Percentiles rank a stretch among this genome's conserved stretches.
phyloP scores from a whole-genome alignment of 148 eudicot genomes.

The Beta vulgaris region DNA sequence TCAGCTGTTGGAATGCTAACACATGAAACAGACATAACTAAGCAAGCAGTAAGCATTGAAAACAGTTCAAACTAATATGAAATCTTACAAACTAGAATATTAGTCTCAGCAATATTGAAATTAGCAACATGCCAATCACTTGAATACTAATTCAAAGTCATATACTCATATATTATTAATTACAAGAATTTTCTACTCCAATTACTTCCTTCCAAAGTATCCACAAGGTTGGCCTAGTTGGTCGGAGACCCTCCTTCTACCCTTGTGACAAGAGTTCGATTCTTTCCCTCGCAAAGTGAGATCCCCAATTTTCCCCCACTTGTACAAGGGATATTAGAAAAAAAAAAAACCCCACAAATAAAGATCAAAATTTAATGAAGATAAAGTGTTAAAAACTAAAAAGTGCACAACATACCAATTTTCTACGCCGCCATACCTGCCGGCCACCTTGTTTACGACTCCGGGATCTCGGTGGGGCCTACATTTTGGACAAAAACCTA shows the following conservation, averaged over 20 bases:
- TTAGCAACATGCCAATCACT: neutral
- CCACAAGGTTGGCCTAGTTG: no score
- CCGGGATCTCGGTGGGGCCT: slow-evolving; percentile 42
- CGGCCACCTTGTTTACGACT: slow-evolving; percentile 39
- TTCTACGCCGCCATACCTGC: slow-evolving; percentile 84
- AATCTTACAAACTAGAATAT: neutral
- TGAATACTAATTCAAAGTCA: neutral
- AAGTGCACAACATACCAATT: slow-evolving; percentile 52
- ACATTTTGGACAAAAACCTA: slow-evolving; percentile 1
- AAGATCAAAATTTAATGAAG: slow-evolving; percentile 4
- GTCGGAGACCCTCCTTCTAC: no score
- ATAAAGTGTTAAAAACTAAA: neutral
- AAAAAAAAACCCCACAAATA: neutral
- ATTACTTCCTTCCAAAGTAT: no score
- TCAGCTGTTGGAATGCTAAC: neutral
- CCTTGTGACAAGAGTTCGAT: no score
- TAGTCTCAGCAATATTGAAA: neutral
- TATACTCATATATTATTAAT: neutral
- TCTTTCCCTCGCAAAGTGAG: no score
- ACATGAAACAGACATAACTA: neutral
- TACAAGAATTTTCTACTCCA: neutral
- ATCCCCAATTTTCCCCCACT: no score
- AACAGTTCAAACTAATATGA: neutral
- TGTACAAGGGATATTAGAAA: no score
- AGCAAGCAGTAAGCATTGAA: neutral